Evolutionary conservation across 306 rosid species (phyloP), one percentile per base, ranked within the genome.

Genomic region (Cotoneaster glaucophyllus): DNA sequence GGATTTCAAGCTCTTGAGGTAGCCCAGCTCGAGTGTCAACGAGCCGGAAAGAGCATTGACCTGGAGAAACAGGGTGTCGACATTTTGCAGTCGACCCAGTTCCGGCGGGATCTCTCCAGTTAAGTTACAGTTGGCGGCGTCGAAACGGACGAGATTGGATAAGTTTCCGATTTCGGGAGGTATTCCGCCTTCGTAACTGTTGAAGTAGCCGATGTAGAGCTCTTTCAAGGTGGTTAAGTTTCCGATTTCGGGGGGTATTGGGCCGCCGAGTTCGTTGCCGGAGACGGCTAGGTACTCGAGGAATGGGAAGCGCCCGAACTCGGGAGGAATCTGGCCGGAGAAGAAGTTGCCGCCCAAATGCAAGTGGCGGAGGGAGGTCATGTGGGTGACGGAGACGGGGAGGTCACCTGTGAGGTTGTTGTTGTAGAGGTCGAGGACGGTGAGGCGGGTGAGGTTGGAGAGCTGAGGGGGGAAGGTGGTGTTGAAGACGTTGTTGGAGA

Each of bases 331-430:
- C 87, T 67, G 74, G 21, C 98, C 98, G 24, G 77, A 9, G 71
- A 93, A 93, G 76, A 82, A 93, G 86, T 91, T 93, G 0, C 98
- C 98, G 0, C 98, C 98, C 48, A 93, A 87, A 75, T 93, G 98
- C 83, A 93, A 81, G 75, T 93, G 98, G 14, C 88, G 96, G 21
- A 93, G 92, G 61, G 61, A 87, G 19, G 66, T 74, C 82, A 93
- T 77, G 56, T 83, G 58, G 0, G 86, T 74, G 8, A 90, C 94
- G 3, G 83, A 71, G 11, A 87, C 71, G 4, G 98, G 98, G n/a
- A 93, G 84, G 1, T 45, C 81, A 0, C 98, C 98, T 26, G 93
- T 91, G 82, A 93, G 67, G 70, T 93, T 93, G 70, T 93, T 93
- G 82, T 93, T 91, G 74, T 93, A 93, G 26, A 93, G 79, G 84